phyloP scores from a whole-genome alignment of 2,329 filamentous ascomycete genomes.

The Diaporthe longicolla region DNA sequence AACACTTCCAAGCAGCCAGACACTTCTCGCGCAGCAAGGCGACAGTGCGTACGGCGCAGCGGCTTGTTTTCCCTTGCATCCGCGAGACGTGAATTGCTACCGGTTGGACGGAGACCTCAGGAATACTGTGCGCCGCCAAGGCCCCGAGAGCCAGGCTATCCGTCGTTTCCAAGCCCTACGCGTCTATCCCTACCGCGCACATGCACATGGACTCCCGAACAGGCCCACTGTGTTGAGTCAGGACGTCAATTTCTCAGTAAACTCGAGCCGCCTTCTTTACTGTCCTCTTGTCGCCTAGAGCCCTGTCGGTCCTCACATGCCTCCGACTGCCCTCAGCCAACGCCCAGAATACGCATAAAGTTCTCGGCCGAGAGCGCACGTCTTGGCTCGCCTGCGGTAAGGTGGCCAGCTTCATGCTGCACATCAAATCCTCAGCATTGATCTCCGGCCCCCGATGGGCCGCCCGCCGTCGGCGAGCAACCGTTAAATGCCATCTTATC shows the following conservation, averaged over 20 bases:
- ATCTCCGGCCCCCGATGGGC: slow-evolving; percentile 17
- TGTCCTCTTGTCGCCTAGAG: not conserved
- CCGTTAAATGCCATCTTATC: not conserved
- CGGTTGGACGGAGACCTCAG: not conserved
- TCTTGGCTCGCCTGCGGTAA: slow-evolving; percentile 27
- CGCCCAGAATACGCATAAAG: slow-evolving; percentile 24
- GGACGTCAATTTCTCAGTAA: not conserved
- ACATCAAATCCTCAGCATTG: slow-evolving; percentile 7
- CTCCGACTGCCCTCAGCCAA: not conserved
- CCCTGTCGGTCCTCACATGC: slow-evolving; percentile 2
- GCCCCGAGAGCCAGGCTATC: not conserved
- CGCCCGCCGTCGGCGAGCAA: slow-evolving; percentile 21
- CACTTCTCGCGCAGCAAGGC: not conserved
- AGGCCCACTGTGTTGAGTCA: not conserved
- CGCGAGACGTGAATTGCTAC: slow-evolving; percentile 22
- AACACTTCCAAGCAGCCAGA: slow-evolving; percentile 20
- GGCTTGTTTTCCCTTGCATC: slow-evolving; percentile 16
- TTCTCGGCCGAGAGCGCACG: slow-evolving; percentile 16
- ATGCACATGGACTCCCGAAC: not conserved
- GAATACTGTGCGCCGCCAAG: not conserved
- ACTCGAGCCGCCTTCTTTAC: slow-evolving; percentile 4
- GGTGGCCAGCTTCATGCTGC: slow-evolving; percentile 25
- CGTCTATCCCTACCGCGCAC: not conserved
- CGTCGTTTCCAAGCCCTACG: slow-evolving; percentile 22
- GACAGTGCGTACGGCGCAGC: not conserved